Percentiles rank a stretch among this genome's conserved stretches.
Evolutionary conservation across 1,284 basidiomycete species (phyloP).

Genomic region (Ustilago cynodontis): DNA sequence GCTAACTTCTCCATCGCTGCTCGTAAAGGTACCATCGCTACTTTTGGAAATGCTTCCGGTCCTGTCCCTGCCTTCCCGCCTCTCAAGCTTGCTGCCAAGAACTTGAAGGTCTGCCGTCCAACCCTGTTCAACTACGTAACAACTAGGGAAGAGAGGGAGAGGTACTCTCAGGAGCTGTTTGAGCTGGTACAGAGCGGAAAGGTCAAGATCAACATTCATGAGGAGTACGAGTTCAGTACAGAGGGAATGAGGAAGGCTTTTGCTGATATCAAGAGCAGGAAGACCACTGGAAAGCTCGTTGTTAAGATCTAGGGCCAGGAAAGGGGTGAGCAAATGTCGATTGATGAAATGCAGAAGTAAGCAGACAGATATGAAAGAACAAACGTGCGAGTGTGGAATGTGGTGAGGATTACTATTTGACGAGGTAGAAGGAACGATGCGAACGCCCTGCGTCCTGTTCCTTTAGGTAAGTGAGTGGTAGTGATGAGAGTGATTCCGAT

Average conservation of each 20-base stretch:
- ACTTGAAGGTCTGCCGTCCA: conserved; percentile 76
- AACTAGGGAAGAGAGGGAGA: conserved; percentile 79
- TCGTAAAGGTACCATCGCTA: conserved; percentile 75
- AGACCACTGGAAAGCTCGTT: conserved; percentile 62
- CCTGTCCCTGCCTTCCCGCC: conserved; percentile 77
- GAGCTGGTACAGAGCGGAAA: conserved; percentile 76
- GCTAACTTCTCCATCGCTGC: conserved; percentile 81
- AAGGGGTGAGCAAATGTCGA: neutral
- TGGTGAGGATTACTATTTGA: neutral
- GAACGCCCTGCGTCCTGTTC: neutral
- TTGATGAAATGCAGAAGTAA: conserved; percentile 1
- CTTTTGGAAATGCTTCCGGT: conserved; percentile 91
- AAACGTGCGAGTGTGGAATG: neutral
- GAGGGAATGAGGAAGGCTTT: conserved; percentile 85
- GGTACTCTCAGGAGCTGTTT: conserved; percentile 80
- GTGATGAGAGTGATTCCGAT: neutral
- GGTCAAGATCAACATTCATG: conserved; percentile 79
- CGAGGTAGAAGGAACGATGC: neutral
- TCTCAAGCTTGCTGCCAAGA: conserved; percentile 82
- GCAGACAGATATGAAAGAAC: conserved; percentile 2
- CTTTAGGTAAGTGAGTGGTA: neutral
- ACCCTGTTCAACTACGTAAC: conserved; percentile 72
- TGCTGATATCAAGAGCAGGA: conserved; percentile 76
- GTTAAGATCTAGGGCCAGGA: conserved; percentile 44
- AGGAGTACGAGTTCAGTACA: conserved; percentile 81